A percentile compares a stretch with the other conserved stretches of the same genome.
These are phyloP conservation scores for Fusarium sp. DNA, from an alignment of 2,329 filamentous ascomycete species.

Conservation along the genomic window DNA sequence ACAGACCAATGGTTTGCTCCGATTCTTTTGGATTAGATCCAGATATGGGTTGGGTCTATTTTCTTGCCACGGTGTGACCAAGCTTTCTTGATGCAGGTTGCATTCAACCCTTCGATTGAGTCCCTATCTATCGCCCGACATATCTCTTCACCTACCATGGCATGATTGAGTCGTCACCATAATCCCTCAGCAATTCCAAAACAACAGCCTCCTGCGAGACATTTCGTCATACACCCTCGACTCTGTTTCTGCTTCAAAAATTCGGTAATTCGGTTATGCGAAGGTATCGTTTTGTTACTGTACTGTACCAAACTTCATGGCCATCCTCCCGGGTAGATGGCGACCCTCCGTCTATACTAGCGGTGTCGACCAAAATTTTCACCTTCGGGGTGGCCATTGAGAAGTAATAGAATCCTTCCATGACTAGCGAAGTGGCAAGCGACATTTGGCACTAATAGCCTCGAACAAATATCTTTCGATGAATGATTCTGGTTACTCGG, in stretches of 20 bases:
- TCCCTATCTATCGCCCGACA: conserved; percentile 23
- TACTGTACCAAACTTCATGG: neutral
- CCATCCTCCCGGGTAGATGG: conserved; percentile 19
- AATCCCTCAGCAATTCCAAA: conserved; percentile 22
- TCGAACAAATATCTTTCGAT: conserved; percentile 10
- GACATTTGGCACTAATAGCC: neutral
- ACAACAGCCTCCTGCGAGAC: neutral
- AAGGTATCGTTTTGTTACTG: neutral
- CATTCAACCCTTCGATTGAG: conserved; percentile 32
- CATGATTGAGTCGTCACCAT: conserved; percentile 22
- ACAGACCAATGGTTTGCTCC: conserved; percentile 10
- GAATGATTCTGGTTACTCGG: neutral
- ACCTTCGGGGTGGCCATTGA: conserved; percentile 16
- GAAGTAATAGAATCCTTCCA: neutral
- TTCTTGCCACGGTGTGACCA: conserved; percentile 36
- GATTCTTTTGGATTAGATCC: conserved; percentile 18
- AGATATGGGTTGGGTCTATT: conserved; percentile 19
- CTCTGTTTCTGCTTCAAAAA: conserved; percentile 10
- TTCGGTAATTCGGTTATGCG: neutral
- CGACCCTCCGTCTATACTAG: conserved; percentile 1
- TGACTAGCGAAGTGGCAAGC: conserved; percentile 14
- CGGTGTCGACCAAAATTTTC: conserved; percentile 11
- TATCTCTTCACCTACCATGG: conserved; percentile 4
- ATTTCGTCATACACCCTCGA: conserved; percentile 24
- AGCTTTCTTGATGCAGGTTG: conserved; percentile 22